Conservation (phyloP, 805 yeast species). For the Pichia membranifaciens region DNA sequence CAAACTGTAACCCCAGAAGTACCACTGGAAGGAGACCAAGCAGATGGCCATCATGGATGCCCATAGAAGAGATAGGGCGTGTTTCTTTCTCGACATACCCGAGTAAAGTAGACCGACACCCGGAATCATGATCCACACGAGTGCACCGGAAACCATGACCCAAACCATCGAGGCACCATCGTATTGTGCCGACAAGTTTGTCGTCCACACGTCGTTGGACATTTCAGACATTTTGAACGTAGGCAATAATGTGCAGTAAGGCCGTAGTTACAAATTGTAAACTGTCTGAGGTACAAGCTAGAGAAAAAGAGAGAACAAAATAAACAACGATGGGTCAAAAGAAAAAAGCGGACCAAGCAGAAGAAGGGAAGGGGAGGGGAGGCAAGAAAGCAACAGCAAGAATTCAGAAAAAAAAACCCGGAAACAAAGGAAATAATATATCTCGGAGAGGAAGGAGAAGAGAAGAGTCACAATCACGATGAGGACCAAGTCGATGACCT, state of each 20-base stretch:
- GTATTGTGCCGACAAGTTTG: constrained; percentile 65
- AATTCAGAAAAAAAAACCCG: not conserved
- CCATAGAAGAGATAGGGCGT: constrained; percentile 92
- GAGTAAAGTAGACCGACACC: constrained; percentile 92
- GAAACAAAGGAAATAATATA: not conserved
- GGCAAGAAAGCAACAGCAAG: not conserved
- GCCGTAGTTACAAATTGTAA: not conserved
- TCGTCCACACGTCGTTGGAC: constrained; percentile 30
- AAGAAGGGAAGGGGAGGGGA: not conserved
- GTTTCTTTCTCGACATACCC: constrained; percentile 91
- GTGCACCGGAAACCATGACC: constrained; percentile 68
- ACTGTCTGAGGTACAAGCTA: too few species aligned
- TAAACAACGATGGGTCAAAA: too few species aligned
- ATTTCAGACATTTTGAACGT: constrained; percentile 3
- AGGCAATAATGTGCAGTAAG: not conserved
- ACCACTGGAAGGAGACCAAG: constrained; percentile 89
- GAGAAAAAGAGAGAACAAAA: not conserved
- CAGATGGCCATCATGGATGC: constrained; percentile 87
- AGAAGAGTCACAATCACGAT: not conserved
- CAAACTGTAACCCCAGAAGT: constrained; percentile 95
- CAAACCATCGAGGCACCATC: constrained; percentile 79
- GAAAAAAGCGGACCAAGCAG: not conserved
- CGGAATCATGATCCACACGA: constrained; percentile 96
- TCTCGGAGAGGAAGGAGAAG: not conserved
- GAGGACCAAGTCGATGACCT: too few species aligned